A percentile compares a stretch with the other conserved stretches of the same genome.
phyloP scores from a whole-genome alignment of 305 asterid genomes.

The Nicotiana rustica region DNA sequence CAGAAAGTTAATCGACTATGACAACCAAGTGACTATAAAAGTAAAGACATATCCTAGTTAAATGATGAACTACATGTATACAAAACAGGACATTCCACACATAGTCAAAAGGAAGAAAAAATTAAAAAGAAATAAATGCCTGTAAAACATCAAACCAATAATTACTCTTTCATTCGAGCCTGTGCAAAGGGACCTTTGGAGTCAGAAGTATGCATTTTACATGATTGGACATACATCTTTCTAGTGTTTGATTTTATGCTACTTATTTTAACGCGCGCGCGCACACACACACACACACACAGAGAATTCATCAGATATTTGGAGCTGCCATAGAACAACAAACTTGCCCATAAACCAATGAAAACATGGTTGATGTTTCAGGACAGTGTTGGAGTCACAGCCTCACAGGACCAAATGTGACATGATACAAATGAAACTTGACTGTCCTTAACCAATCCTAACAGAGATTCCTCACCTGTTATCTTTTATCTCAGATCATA shows the following conservation, averaged over 20 bases:
- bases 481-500: background rate
- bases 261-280: background rate
- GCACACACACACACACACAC: background rate
- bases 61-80: background rate
- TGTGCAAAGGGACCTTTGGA: background rate
- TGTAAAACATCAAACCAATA: background rate
- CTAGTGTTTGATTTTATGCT: background rate
- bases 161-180: slow-evolving; percentile 15
- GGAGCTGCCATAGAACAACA: background rate
- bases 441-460: background rate
- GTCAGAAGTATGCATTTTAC: background rate
- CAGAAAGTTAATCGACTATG: background rate
- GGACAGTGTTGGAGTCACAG: background rate
- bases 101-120: background rate
- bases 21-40: slow-evolving; percentile 25
- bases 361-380: slow-evolving; percentile 14
- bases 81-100: background rate
- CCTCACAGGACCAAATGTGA: background rate
- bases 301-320: background rate
- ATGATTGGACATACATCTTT: background rate
- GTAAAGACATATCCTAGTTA: slow-evolving; percentile 4
- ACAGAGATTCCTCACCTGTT: background rate
- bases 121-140: background rate
- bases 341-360: background rate
- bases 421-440: background rate